These are phyloP conservation scores for Trichopus zeylanicus DNA, from an alignment of 116 monocot species.

Conservation along the genomic window DNA sequence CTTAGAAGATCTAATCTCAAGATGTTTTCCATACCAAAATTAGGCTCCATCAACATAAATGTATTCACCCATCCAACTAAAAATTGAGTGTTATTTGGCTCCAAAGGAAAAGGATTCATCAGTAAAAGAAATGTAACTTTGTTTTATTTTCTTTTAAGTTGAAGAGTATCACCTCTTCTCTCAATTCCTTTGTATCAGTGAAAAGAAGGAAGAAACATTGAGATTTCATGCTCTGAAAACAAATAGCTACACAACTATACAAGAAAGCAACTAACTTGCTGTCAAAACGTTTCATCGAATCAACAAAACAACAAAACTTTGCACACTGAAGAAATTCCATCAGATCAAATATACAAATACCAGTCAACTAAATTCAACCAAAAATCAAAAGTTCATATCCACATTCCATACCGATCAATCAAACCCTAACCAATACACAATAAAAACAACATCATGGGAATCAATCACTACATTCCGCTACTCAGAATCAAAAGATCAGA, in stretches of 20 bases:
- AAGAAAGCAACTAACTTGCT: not conserved
- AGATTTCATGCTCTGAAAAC: not conserved
- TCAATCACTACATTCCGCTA: not conserved
- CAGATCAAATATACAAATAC: not conserved
- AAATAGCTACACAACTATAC: not conserved
- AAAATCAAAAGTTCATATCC: not conserved
- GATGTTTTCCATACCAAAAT: no score
- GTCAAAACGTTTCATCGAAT: not conserved
- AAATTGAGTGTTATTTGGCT: no score
- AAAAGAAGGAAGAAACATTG: no score
- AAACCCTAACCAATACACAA: not conserved
- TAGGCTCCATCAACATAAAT: no score
- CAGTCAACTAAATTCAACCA: not conserved
- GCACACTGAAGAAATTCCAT: no score
- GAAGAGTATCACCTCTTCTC: not conserved
- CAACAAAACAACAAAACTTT: not conserved
- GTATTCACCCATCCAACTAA: no score
- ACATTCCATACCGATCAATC: not conserved
- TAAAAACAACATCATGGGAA: not conserved
- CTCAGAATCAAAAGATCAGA: not conserved
- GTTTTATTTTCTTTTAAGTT: not conserved
- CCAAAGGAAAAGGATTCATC: no score
- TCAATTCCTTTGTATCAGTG: no score
- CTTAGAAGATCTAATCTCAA: no score
- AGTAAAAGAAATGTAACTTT: not conserved